These are phyloP conservation scores for Botrytis sinoallii DNA, from an alignment of 2,329 filamentous ascomycete genomes.

Conservation along the genomic window DNA sequence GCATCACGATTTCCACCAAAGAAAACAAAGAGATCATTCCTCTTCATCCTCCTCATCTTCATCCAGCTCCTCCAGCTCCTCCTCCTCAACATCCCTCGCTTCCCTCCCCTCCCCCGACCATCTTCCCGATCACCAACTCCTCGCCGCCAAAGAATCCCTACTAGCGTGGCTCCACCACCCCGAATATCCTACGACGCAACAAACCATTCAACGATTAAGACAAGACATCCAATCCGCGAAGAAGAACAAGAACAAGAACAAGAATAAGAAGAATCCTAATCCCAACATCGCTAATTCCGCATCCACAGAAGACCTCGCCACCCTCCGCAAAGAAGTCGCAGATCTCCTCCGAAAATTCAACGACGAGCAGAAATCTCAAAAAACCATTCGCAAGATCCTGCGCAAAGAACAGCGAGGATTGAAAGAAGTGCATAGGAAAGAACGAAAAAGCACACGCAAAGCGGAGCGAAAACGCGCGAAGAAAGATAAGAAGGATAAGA, in stretches of 20 bases:
- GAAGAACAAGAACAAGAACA: constrained; percentile 17
- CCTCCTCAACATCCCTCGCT: constrained; percentile 44
- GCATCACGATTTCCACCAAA: constrained; percentile 7
- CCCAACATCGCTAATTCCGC: neutral
- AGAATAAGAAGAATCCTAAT: constrained; percentile 28
- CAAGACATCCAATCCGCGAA: constrained; percentile 45
- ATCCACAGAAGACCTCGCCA: constrained; percentile 37
- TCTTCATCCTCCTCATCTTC: constrained; percentile 33
- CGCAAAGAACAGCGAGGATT: constrained; percentile 25
- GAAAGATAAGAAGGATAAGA: constrained; percentile 30
- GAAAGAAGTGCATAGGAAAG: constrained; percentile 8
- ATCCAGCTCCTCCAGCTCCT: constrained; percentile 39
- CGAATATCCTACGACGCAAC: constrained; percentile 48
- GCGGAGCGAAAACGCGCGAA: constrained; percentile 26
- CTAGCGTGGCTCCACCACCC: constrained; percentile 50
- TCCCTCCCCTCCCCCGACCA: constrained; percentile 55
- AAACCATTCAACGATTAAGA: constrained; percentile 43
- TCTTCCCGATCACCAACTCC: constrained; percentile 48
- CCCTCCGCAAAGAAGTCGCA: constrained; percentile 46
- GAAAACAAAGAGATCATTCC: constrained; percentile 23
- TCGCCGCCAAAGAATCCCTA: constrained; percentile 45
- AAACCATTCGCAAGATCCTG: constrained; percentile 18
- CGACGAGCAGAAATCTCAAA: constrained; percentile 41
- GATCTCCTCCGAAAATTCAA: constrained; percentile 46
- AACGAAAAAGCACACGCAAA: neutral